A percentile compares a stretch with the other conserved stretches of the same genome.
phyloP scores from a whole-genome alignment of 2,329 filamentous ascomycete genomes.

The Paraphaeosphaeria sporulosa region DNA sequence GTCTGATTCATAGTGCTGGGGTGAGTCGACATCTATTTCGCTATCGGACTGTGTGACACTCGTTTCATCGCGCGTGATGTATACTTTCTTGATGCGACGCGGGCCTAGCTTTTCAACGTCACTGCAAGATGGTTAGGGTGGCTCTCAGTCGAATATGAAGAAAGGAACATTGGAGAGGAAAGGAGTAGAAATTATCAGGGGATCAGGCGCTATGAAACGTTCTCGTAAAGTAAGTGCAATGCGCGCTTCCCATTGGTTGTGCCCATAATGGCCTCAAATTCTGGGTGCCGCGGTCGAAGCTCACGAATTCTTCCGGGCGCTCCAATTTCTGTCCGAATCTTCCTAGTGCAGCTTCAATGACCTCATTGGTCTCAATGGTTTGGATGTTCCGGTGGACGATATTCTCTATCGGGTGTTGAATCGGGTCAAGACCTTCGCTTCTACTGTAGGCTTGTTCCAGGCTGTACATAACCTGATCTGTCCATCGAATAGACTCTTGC shows the following conservation, averaged over 20 bases:
- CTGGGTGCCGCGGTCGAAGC: conserved; percentile 1
- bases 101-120: not conserved
- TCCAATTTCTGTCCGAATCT: not conserved
- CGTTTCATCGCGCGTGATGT: not conserved
- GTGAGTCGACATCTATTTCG: not conserved
- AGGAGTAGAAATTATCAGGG: not conserved
- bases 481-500: not conserved
- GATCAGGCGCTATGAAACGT: not conserved
- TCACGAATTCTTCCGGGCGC: not conserved
- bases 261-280: conserved; percentile 13
- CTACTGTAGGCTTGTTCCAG: not conserved
- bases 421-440: no score
- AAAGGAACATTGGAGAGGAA: not conserved
- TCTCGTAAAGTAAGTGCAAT: conserved; percentile 7
- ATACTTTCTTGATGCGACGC: conserved; percentile 3
- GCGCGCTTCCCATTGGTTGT: conserved; percentile 7
- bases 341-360: conserved; percentile 1
- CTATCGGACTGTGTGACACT: not conserved
- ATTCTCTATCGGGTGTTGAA: not conserved
- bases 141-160: not conserved
- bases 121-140: not conserved
- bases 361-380: conserved; percentile 6
- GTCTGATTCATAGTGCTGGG: not conserved
- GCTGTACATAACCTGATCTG: not conserved
- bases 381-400: conserved; percentile 4